A percentile compares a stretch with the other conserved stretches of the same genome.
Evolutionary conservation across 2,329 filamentous ascomycete genomes (phyloP).

Genomic region (Endocalyx cinctus): DNA sequence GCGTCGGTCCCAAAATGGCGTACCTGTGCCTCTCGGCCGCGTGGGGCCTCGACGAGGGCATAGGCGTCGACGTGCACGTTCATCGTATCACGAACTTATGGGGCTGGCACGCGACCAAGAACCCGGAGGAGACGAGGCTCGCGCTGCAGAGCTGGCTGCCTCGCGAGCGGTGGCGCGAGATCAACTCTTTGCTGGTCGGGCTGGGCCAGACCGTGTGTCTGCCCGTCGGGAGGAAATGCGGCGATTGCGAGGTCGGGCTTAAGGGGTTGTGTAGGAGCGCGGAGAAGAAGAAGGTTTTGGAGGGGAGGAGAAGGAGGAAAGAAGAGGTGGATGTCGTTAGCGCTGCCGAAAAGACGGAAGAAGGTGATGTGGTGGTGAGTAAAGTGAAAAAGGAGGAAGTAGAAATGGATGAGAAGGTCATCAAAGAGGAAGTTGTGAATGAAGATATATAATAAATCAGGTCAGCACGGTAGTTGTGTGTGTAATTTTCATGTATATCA

Average conservation of each 20-base stretch:
- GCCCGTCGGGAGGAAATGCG: constrained; percentile 75
- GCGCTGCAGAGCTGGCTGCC: constrained; percentile 81
- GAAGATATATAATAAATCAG: too few species aligned
- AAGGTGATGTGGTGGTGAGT: constrained; percentile 22
- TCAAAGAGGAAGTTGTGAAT: neutral
- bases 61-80: constrained; percentile 92
- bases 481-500: too few species aligned
- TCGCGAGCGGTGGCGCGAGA: constrained; percentile 81
- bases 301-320: constrained; percentile 48
- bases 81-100: constrained; percentile 92
- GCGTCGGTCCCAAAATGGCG: constrained; percentile 93
- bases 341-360: constrained; percentile 20
- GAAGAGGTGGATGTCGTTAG: constrained; percentile 16
- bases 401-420: constrained; percentile 25
- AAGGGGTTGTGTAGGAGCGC: constrained; percentile 72
- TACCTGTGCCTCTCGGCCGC: constrained; percentile 78
- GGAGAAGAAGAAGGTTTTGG: constrained; percentile 57
- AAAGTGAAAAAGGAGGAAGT: constrained; percentile 22
- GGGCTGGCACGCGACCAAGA: constrained; percentile 82
- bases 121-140: constrained; percentile 74
- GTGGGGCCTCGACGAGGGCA: constrained; percentile 63
- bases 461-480: too few species aligned
- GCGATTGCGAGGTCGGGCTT: constrained; percentile 76
- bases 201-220: constrained; percentile 83
- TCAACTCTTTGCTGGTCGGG: constrained; percentile 85